phyloP scores from a whole-genome alignment of 495 filamentous ascomycete genomes.

The Cercophora sp. region DNA sequence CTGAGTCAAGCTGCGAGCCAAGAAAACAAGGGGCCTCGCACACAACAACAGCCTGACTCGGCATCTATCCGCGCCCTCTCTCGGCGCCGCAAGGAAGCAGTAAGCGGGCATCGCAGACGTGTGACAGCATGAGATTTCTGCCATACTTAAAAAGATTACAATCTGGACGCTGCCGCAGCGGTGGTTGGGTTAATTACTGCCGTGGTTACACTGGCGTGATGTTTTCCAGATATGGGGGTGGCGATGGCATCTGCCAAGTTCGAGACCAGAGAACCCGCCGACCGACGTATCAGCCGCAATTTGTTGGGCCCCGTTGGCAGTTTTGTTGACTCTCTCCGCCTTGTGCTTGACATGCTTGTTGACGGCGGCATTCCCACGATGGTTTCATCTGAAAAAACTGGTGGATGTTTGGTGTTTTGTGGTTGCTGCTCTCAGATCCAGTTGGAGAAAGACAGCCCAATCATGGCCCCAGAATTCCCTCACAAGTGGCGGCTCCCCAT shows the following conservation, averaged over 20 bases:
- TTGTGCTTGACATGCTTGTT: too few species aligned
- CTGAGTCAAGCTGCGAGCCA: neutral
- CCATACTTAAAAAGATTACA: neutral
- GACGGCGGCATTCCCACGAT: neutral
- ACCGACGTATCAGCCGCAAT: neutral
- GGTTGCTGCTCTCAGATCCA: constrained; percentile 9
- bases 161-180: constrained; percentile 1
- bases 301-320: neutral
- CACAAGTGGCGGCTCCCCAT: neutral
- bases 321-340: too few species aligned
- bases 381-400: constrained; percentile 8
- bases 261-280: neutral
- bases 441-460: constrained; percentile 4
- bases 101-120: constrained; percentile 5
- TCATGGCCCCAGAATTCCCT: constrained; percentile 2
- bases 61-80: too few species aligned
- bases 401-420: constrained; percentile 18
- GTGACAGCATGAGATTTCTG: constrained; percentile 10
- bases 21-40: neutral
- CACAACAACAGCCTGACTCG: neutral
- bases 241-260: constrained; percentile 6
- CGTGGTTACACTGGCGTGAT: constrained; percentile 6
- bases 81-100: neutral
- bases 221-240: neutral
- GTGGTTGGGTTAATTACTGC: constrained; percentile 2